phyloP scores from a whole-genome alignment of 1,284 basidiomycete genomes.

The Leccinum olivaceoglutinosum region DNA sequence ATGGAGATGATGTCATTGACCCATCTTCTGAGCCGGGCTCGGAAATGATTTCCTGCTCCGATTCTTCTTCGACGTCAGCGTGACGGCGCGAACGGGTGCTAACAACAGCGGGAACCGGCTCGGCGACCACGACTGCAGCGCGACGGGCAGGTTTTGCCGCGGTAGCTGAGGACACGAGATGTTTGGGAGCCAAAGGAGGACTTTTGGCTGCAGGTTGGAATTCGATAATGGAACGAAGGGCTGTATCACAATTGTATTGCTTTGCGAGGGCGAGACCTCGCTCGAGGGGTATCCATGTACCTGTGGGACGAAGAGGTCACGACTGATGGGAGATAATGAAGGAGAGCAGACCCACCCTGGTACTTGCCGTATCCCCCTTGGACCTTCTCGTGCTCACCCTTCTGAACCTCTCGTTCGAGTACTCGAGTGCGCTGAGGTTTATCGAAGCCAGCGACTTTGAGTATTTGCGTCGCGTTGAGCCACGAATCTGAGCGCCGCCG shows the following conservation, averaged over 20 bases:
- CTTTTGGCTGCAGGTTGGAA: slow-evolving; percentile 90
- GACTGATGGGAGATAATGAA: neutral
- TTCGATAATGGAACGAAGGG: slow-evolving; percentile 93
- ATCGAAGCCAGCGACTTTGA: slow-evolving; percentile 99
- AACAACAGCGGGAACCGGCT: slow-evolving; percentile 28
- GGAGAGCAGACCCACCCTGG: slow-evolving; percentile 66
- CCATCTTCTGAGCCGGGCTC: slow-evolving; percentile 72
- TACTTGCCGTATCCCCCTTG: slow-evolving; percentile 99
- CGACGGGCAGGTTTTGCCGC: slow-evolving; percentile 51
- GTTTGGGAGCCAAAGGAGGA: slow-evolving; percentile 95
- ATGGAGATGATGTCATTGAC: slow-evolving; percentile 81
- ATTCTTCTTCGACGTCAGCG: slow-evolving; percentile 41
- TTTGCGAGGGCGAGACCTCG: slow-evolving; percentile 82
- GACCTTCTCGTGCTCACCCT: slow-evolving; percentile 98
- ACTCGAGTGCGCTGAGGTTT: slow-evolving; percentile 98
- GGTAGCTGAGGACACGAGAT: slow-evolving; percentile 69
- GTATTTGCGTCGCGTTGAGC: slow-evolving; percentile 98
- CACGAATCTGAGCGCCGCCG: slow-evolving; percentile 91
- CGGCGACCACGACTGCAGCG: slow-evolving; percentile 35
- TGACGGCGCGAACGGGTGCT: slow-evolving; percentile 54
- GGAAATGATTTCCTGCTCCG: slow-evolving; percentile 58
- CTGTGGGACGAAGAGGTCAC: slow-evolving; percentile 40
- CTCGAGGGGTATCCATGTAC: slow-evolving; percentile 98
- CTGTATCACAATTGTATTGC: slow-evolving; percentile 88
- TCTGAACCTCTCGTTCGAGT: slow-evolving; percentile 96